These are phyloP conservation scores for Blastobotrys parvus DNA, from an alignment of 805 yeast genomes.

Conservation along the genomic window DNA sequence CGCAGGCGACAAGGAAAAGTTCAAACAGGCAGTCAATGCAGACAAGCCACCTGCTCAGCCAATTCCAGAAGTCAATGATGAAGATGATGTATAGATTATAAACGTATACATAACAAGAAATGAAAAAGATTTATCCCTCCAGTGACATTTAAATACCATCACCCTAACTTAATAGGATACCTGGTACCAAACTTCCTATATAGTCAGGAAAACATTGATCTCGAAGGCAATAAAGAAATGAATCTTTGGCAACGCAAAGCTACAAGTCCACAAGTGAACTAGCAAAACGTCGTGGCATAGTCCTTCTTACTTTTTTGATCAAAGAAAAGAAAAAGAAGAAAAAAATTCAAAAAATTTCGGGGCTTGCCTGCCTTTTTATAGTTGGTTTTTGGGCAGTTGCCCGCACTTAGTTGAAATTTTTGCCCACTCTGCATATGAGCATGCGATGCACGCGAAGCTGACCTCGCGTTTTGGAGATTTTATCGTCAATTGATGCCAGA, in stretches of 20 bases:
- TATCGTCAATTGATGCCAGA: too few species aligned
- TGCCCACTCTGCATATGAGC: too few species aligned
- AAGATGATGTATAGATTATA: slow-evolving; percentile 8
- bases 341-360: slow-evolving; percentile 4
- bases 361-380: slow-evolving; percentile 2
- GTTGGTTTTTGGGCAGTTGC: background rate
- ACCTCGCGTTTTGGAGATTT: too few species aligned
- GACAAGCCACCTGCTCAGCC: slow-evolving; percentile 23
- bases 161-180: slow-evolving; percentile 20
- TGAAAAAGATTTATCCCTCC: slow-evolving; percentile 29
- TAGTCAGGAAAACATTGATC: slow-evolving; percentile 25
- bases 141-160: slow-evolving; percentile 27
- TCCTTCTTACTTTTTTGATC: slow-evolving; percentile 31
- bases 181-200: slow-evolving; percentile 30
- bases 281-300: slow-evolving; percentile 30
- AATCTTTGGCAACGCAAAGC: slow-evolving; percentile 30
- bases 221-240: slow-evolving; percentile 24
- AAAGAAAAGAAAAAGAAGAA: slow-evolving; percentile 18
- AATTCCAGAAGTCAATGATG: too few species aligned
- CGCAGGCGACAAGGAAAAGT: slow-evolving; percentile 45
- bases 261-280: slow-evolving; percentile 21
- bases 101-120: background rate
- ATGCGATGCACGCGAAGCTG: too few species aligned
- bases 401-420: too few species aligned
- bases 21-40: slow-evolving; percentile 37